Base-by-base conservation (phyloP, 179 eudicot genomes). In the Camellia oleifera region DNA sequence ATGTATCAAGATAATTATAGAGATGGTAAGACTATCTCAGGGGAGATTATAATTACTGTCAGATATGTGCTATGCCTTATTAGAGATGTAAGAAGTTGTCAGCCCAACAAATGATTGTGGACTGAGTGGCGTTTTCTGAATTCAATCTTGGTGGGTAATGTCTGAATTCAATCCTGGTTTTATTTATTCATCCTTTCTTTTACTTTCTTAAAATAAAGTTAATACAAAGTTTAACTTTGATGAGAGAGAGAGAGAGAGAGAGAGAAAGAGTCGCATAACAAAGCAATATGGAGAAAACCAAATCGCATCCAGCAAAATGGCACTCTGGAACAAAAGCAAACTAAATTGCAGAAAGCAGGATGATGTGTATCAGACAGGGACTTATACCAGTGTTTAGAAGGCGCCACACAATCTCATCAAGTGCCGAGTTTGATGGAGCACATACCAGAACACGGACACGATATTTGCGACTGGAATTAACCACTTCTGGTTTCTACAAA, bases 341-440 rank as follows among this genome's bases (percentile, higher is more conserved):
- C 17, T 57, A 71, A 67, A 78, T 26, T 0, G 62, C 9, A 13
- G 56, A 57, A 56, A 26, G 40, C 73, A 67, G 46, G 63, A 77
- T 52, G 44, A 54, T 17, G 42, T 6, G n/a, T 26, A n/a, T 58
- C 14, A 11, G 17, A 57, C 14, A 58, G 68, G 66, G 64, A 63
- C 44, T n/a, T 17, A 60, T 81, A 96, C 98, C 99, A 58, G 95
- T 88, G 83, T 88, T 88, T 77, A 94, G 72, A 70, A 96, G 84
- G 50, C 97, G 94, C 84, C 90, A 80, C 61, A 96, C 99, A 82
- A 96, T 96, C 88, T 96, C 99, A 81, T 96, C 99, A 74, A 94
- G 95, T 12, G 99, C 99, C 80, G 98, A 96, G 83, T 96, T 96
- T 82, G 99, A 96, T 79, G 99, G 99, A 65, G 99, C 99, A 86